Conservation (phyloP, 2,329 filamentous ascomycete species). For the Bipolaris sorokiniana region DNA sequence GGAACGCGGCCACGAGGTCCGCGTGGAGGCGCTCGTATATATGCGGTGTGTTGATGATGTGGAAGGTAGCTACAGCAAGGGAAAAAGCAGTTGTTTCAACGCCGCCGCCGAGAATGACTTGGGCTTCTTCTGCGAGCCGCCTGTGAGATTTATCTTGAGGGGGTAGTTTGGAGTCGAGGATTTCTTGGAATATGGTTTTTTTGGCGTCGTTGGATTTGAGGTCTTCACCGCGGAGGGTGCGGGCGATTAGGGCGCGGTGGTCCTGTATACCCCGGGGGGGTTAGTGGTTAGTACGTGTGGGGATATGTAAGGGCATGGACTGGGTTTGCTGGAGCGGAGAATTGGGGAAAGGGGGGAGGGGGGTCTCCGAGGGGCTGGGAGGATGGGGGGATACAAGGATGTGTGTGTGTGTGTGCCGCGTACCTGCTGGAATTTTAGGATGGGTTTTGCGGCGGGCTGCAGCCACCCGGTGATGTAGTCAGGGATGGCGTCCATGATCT, state of each 20-base stretch:
- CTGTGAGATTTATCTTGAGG: slow-evolving; percentile 46
- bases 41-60: slow-evolving; percentile 41
- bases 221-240: slow-evolving; percentile 36
- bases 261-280: not conserved
- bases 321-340: no score
- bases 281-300: not conserved
- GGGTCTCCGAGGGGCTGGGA: no score
- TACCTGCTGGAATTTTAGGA: slow-evolving; percentile 43
- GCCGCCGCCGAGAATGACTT: slow-evolving; percentile 49
- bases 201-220: slow-evolving; percentile 43
- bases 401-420: slow-evolving; percentile 10
- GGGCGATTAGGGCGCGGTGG: slow-evolving; percentile 28
- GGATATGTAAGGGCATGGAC: no score
- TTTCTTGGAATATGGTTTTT: slow-evolving; percentile 45
- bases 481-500: slow-evolving; percentile 45
- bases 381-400: no score
- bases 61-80: slow-evolving; percentile 37
- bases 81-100: slow-evolving; percentile 49
- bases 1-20: slow-evolving; percentile 40
- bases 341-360: no score
- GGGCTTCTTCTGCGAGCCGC: slow-evolving; percentile 49
- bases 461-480: slow-evolving; percentile 39
- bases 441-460: slow-evolving; percentile 39
- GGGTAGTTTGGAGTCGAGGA: slow-evolving; percentile 39
- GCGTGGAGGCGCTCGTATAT: slow-evolving; percentile 41